These are phyloP conservation scores for Fusarium ramigenum DNA, from an alignment of 2,329 filamentous ascomycete species.

Conservation along the genomic window DNA sequence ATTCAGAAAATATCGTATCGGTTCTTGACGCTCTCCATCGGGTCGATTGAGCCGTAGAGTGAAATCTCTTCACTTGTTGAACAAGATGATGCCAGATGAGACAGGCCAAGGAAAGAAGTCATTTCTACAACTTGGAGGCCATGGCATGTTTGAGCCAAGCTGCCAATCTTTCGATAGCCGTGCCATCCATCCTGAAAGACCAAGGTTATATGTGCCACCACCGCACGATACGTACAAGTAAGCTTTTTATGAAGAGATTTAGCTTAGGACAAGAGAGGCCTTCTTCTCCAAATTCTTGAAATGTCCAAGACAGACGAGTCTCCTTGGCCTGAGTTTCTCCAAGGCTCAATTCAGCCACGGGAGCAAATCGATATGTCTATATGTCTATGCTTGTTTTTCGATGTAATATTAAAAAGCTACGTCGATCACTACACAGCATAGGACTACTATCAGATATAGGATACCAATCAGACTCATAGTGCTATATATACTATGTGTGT, in stretches of 20 bases:
- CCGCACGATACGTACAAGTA: not conserved
- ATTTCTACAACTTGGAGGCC: not conserved
- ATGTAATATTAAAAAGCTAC: not conserved
- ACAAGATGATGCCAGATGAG: not conserved
- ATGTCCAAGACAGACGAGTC: not conserved
- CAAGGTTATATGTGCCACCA: not conserved
- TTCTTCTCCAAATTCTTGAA: not conserved
- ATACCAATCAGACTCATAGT: not conserved
- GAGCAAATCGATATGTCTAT: not conserved
- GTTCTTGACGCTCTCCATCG: constrained; percentile 26
- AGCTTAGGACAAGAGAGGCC: not conserved
- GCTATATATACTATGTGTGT: not conserved
- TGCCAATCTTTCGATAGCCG: not conserved
- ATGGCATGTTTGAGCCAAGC: constrained; percentile 1
- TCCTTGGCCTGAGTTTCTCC: not conserved
- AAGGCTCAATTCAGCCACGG: not conserved
- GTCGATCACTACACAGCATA: not conserved
- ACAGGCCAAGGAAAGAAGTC: not conserved
- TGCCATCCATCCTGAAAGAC: not conserved
- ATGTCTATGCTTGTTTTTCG: not conserved
- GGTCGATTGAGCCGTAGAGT: constrained; percentile 3
- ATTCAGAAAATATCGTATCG: constrained; percentile 12
- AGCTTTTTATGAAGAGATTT: not conserved
- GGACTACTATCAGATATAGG: not conserved
- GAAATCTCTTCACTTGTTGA: constrained; percentile 18